These are phyloP conservation scores for Papiliotrema nemorosa DNA, from an alignment of 1,284 basidiomycete species.

Conservation along the genomic window DNA sequence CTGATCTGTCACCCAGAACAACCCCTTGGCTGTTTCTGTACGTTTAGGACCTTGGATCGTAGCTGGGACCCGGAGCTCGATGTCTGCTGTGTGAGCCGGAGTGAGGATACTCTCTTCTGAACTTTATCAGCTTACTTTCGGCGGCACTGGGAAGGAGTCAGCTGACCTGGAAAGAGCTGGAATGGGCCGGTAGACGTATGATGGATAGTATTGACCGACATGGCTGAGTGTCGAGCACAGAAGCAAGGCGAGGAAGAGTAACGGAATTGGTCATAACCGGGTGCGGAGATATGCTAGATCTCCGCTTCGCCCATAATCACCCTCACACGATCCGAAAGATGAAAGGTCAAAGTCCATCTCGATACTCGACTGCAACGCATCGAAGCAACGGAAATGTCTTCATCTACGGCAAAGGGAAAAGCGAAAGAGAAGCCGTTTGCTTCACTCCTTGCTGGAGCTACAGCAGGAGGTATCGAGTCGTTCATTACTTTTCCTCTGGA, in stretches of 20 bases:
- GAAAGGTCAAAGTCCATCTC: too few species aligned
- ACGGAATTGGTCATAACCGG: too few species aligned
- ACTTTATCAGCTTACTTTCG: neutral
- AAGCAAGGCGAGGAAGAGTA: neutral
- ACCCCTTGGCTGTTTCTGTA: conserved; percentile 28
- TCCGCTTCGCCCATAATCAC: too few species aligned
- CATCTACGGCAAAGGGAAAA: conserved; percentile 16
- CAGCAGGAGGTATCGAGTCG: conserved; percentile 87
- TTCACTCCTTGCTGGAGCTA: conserved; percentile 82
- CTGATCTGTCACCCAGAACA: conserved; percentile 40
- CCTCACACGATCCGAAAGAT: too few species aligned
- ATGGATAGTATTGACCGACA: conserved; percentile 3
- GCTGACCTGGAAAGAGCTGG: neutral
- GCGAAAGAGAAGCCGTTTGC: conserved; percentile 62
- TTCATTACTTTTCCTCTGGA: conserved; percentile 70
- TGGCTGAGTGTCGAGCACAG: neutral
- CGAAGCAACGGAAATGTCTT: neutral
- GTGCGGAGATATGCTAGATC: too few species aligned
- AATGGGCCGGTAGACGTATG: neutral
- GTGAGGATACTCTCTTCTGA: conserved; percentile 34
- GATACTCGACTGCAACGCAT: too few species aligned
- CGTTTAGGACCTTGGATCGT: conserved; percentile 42
- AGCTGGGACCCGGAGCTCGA: conserved; percentile 40
- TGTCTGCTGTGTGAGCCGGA: conserved; percentile 24
- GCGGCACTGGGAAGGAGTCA: neutral